phyloP scores from a whole-genome alignment of 179 eudicot species.

The Drosera spatulata region DNA sequence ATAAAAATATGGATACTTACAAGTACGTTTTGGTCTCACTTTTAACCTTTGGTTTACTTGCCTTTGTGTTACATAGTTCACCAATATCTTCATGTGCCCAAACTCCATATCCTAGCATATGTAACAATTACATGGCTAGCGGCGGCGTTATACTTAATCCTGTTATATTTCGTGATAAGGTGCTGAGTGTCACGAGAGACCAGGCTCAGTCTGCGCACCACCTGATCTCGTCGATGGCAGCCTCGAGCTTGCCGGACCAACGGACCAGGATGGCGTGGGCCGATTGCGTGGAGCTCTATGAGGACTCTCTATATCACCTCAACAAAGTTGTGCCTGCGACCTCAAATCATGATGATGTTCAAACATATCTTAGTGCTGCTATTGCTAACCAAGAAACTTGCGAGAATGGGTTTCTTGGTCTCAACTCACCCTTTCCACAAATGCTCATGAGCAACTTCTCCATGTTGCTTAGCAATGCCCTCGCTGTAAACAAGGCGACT shows the following conservation, averaged over 20 bases:
- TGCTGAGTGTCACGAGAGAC: constrained; percentile 18
- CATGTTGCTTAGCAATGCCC: constrained; percentile 30
- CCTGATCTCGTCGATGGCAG: constrained; percentile 22
- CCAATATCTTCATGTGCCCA: constrained; percentile 23
- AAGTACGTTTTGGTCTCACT: neutral
- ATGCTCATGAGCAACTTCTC: constrained; percentile 17
- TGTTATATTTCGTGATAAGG: constrained; percentile 11
- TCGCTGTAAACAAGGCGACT: constrained; percentile 26
- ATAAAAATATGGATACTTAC: neutral
- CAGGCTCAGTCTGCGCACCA: constrained; percentile 26
- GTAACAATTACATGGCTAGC: constrained; percentile 15
- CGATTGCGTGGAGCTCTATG: constrained; percentile 52
- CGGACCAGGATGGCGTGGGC: constrained; percentile 39
- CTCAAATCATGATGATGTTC: constrained; percentile 17
- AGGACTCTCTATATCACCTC: constrained; percentile 30
- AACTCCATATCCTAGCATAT: constrained; percentile 32
- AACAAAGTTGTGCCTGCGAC: constrained; percentile 19
- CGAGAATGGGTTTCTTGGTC: constrained; percentile 44
- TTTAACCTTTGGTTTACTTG: neutral
- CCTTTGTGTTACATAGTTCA: constrained; percentile 17
- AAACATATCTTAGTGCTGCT: constrained; percentile 51
- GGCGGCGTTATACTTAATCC: constrained; percentile 8
- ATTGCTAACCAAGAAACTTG: constrained; percentile 50
- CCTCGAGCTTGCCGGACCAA: constrained; percentile 9
- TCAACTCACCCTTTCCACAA: constrained; percentile 20